Evolutionary conservation across 2,329 filamentous ascomycete genomes (phyloP).

Genomic region (Cryphonectria nitschkei): DNA sequence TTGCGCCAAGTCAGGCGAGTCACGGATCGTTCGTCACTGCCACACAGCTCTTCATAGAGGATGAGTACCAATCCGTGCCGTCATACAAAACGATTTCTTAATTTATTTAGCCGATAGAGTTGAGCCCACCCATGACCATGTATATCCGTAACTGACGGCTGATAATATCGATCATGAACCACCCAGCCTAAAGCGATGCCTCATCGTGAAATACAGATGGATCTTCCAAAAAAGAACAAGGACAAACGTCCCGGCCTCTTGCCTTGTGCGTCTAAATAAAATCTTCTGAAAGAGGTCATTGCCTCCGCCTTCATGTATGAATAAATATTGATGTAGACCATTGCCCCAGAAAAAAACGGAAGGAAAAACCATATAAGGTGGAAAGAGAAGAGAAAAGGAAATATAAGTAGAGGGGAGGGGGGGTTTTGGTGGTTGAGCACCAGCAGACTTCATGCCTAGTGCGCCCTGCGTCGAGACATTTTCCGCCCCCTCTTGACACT

Average conservation of each 20-base stretch:
- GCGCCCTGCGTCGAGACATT: slow-evolving; percentile 10
- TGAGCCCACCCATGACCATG: slow-evolving; percentile 4
- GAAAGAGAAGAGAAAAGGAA: background rate
- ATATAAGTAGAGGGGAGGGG: background rate
- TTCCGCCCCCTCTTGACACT: background rate
- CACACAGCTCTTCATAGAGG: slow-evolving; percentile 14
- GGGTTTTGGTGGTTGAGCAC: background rate
- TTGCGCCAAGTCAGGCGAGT: background rate
- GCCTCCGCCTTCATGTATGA: background rate
- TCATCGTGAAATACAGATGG: slow-evolving; percentile 26
- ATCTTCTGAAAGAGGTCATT: background rate
- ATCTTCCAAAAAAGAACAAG: slow-evolving; percentile 23
- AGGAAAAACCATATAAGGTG: background rate
- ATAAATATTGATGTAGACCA: background rate
- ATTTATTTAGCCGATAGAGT: background rate
- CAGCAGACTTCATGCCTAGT: slow-evolving; percentile 3
- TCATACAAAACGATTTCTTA: too few species aligned
- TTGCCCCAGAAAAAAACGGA: background rate
- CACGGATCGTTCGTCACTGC: background rate
- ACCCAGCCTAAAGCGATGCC: slow-evolving; percentile 23
- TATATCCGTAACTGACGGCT: slow-evolving; percentile 19
- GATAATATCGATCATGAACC: slow-evolving; percentile 23
- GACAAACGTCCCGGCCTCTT: slow-evolving; percentile 11
- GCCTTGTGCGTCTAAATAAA: slow-evolving; percentile 9
- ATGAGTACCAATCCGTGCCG: slow-evolving; percentile 6